Base-by-base conservation (phyloP, 208 protist species). In the Acanthamoeba castellanii region DNA sequence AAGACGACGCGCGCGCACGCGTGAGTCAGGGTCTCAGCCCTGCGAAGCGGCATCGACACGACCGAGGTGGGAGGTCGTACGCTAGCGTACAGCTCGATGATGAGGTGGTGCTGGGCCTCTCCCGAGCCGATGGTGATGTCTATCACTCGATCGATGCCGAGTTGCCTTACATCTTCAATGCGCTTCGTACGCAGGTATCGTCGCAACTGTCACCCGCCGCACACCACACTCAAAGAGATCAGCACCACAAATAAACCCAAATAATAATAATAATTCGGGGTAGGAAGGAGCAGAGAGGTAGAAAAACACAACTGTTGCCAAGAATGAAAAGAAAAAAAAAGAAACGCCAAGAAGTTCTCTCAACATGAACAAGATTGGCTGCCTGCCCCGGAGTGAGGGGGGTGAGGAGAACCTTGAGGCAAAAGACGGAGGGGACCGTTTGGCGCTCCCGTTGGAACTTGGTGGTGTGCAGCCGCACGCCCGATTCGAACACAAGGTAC, bases 61-160 rank as follows among this genome's bases (percentile, higher is more conserved):
- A n/a, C n/a, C n/a, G n/a, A n/a, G n/a, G n/a, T n/a, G n/a, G n/a
- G n/a, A n/a, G n/a, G n/a, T n/a, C n/a, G n/a, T 91, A 97, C 96
- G 52, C 70, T 72, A 14, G 96, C 94, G 68, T 97, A 98, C 9
- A 98, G 72, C 64, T 98, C 97, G 22, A 98, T 32, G 68, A 98
- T 85, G 32, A 98, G 95, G 93, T 98, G 94, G 84, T 96, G 90
- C 22, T 89, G 89, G 14, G 42, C 82, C 9, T 98, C 97, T n/a
- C 96, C 98, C 7, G 97, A 96, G 52, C 98, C 99, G 96, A 99
- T 99, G 50, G 97, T 98, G 95, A 99, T 97, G 81, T 99, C 98
- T 47, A 99, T 97, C 37, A 99, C 97, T 95, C 99, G 98, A 96
- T 99, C 99, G 74, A 99, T 97, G 88, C 99, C 98, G 3, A 99